Base-by-base conservation (phyloP, 148 eudicot species). In the Nepenthes gracilis region DNA sequence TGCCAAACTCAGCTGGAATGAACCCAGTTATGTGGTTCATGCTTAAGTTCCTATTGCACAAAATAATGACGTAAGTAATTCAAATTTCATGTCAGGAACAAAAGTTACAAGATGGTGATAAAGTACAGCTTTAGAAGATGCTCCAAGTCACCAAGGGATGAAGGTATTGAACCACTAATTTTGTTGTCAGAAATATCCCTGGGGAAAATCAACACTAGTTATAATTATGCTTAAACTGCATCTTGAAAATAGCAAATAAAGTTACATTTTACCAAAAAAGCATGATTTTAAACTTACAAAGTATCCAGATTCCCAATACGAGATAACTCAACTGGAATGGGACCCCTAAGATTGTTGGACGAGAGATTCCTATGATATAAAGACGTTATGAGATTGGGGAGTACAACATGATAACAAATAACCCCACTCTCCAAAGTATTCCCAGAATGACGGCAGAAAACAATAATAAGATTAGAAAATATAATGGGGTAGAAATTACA, bases 251-350 rank as follows among this genome's bases (percentile, higher is more conserved):
- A 14, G 43, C 2, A 1, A 33, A 59, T 48, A 1, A 23, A 23
- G 23, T 23, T 0, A 23, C 36, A 49, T 23, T 6, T 6, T 47
- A 40, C 12, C 9, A 56, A 33, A 23, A 33, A 11, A 63, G 1
- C 6, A n/a, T 11, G 36, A 38, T 4, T 35, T 6, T 12, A 55
- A 63, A 64, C 85, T 86, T 74, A 89, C 99, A 94, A 67, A 2
- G 95, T 94, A 73, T 94, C 99, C 65, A 94, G 77, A 72, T 94
- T 89, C 35, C 99, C 97, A 69, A 94, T 94, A n/a, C 87, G 84
- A 23, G 97, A 86, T 34, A 94, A 69, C 74, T 94, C 97, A 35
- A 94, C 75, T 10, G 97, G 99, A 78, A 94, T 86, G 5, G 86
- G 82, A 49, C 99, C 99, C 70, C 55, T 68, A 37, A 94, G 72